phyloP scores from a whole-genome alignment of 1,284 basidiomycete species.

The Heterobasidion occidentale region DNA sequence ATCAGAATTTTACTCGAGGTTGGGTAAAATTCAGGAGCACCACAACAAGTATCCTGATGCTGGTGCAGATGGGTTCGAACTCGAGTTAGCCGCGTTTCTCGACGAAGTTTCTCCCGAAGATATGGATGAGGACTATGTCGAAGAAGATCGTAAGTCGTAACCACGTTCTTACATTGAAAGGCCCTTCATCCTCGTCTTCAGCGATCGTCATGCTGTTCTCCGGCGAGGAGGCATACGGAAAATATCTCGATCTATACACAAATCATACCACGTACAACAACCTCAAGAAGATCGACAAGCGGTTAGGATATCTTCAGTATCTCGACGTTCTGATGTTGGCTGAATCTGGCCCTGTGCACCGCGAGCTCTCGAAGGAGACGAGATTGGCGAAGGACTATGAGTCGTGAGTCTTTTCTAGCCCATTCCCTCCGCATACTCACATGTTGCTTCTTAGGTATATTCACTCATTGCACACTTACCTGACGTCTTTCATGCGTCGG shows the following conservation, averaged over 20 bases:
- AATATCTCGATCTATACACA: constrained; percentile 89
- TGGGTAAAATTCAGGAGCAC: constrained; percentile 93
- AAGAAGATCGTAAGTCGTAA: constrained; percentile 68
- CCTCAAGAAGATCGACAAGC: constrained; percentile 73
- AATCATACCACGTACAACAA: constrained; percentile 90
- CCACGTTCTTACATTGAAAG: background rate
- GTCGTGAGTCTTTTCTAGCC: constrained; percentile 40
- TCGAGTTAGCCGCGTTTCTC: constrained; percentile 74
- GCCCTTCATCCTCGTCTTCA: constrained; percentile 22
- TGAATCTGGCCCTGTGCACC: constrained; percentile 51
- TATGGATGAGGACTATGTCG: constrained; percentile 67
- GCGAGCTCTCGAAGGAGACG: constrained; percentile 68
- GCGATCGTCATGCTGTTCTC: constrained; percentile 87
- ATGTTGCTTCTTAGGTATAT: constrained; percentile 55
- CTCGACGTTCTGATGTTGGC: constrained; percentile 72
- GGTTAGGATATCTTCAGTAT: constrained; percentile 86
- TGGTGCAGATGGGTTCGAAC: constrained; percentile 71
- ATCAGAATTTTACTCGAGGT: constrained; percentile 89
- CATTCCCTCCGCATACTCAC: background rate
- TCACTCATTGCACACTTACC: constrained; percentile 73
- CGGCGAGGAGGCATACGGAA: constrained; percentile 93
- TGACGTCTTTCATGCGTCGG: constrained; percentile 81
- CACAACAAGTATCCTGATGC: constrained; percentile 92
- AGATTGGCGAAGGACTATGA: constrained; percentile 75
- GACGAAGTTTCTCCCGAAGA: constrained; percentile 66